Percentiles rank a stretch among this genome's conserved stretches.
These are phyloP conservation scores for Lodderomyces margitis DNA, from an alignment of 1,139 yeast species.

Conservation along the genomic window DNA sequence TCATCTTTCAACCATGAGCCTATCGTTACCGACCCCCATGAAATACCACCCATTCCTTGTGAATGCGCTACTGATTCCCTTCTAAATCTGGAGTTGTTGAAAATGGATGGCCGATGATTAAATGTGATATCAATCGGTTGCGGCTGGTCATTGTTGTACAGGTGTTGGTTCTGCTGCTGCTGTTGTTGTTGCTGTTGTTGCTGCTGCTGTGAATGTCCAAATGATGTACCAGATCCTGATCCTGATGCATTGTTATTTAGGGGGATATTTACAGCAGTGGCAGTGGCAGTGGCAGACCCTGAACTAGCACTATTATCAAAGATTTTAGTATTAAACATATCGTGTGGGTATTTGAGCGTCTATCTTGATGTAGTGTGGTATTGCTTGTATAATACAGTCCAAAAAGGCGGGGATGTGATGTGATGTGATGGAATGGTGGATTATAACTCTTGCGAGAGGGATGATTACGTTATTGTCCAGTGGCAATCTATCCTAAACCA, in stretches of 20 bases:
- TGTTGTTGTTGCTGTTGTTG: slow-evolving; percentile 3
- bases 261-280: slow-evolving; percentile 12
- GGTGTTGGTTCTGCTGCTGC: slow-evolving; percentile 1
- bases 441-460: too few species aligned
- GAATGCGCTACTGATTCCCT: slow-evolving; percentile 93
- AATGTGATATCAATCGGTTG: slow-evolving; percentile 51
- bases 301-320: slow-evolving; percentile 23
- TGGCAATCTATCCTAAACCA: background rate
- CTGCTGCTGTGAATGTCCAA: background rate
- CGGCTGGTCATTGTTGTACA: slow-evolving; percentile 19
- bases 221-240: background rate
- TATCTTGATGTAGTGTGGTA: too few species aligned
- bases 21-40: slow-evolving; percentile 96
- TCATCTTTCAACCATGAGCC: slow-evolving; percentile 97
- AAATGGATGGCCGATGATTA: slow-evolving; percentile 43
- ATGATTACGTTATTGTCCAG: slow-evolving; percentile 1
- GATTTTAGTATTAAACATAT: slow-evolving; percentile 35
- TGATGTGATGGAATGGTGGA: too few species aligned
- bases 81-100: slow-evolving; percentile 46
- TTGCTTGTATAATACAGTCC: too few species aligned
- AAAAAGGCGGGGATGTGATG: too few species aligned
- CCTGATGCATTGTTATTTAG: slow-evolving; percentile 3
- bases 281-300: slow-evolving; percentile 15
- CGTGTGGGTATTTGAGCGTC: too few species aligned
- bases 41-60: slow-evolving; percentile 96